Conservation (phyloP, 176 grass and related monocot genomes). For the Thinopyrum elongatum region DNA sequence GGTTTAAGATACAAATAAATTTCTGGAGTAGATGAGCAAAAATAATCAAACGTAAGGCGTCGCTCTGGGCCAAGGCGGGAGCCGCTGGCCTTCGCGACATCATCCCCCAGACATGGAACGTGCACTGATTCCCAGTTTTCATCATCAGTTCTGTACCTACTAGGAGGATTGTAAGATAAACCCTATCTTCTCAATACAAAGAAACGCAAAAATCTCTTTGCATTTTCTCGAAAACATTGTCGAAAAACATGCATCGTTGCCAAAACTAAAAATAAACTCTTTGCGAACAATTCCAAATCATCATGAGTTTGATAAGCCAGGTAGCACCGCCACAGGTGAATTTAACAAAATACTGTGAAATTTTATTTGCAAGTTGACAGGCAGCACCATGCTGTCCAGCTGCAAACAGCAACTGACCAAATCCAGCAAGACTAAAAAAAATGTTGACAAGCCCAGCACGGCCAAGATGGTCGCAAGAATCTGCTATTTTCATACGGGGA, state of each 20-base stretch:
- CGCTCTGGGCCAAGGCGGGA: too few relatives aligned
- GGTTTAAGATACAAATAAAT: neutral
- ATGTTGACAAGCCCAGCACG: neutral
- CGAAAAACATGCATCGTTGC: neutral
- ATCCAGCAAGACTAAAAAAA: neutral
- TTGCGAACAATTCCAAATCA: neutral
- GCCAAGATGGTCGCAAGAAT: neutral
- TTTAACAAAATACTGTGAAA: neutral
- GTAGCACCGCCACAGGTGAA: neutral
- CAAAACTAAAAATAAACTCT: neutral
- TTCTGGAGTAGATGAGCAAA: neutral
- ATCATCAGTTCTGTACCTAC: too few relatives aligned
- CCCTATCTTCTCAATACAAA: too few relatives aligned
- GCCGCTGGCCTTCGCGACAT: too few relatives aligned
- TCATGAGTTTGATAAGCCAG: neutral
- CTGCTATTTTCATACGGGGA: constrained; percentile 1
- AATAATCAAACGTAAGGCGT: neutral
- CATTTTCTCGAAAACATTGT: neutral
- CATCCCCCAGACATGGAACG: too few relatives aligned
- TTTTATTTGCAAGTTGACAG: neutral
- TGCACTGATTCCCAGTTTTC: too few relatives aligned
- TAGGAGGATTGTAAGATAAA: too few relatives aligned
- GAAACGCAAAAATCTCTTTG: too few relatives aligned
- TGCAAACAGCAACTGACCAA: neutral
- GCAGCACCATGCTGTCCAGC: neutral